phyloP scores from a whole-genome alignment of 1,284 basidiomycete species.

The Moesziomyces parantarcticus region DNA sequence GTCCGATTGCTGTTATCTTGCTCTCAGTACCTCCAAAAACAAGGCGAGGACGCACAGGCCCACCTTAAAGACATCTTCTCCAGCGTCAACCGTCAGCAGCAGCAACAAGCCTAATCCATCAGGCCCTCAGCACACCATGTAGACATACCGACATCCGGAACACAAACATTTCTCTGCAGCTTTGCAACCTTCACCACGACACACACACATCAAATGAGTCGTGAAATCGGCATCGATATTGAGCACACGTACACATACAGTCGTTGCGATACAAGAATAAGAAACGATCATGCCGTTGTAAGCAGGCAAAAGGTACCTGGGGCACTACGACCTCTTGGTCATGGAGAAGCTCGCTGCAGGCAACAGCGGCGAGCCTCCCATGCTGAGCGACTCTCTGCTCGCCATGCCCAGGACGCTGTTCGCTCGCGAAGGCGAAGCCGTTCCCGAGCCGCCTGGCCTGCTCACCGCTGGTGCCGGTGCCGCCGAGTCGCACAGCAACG shows the following conservation, averaged over 20 bases:
- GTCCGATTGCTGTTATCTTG: background rate
- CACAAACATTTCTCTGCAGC: background rate
- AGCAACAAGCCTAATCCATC: conserved; percentile 5
- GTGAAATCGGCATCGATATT: background rate
- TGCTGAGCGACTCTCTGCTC: conserved; percentile 1
- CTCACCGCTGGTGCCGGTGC: conserved; percentile 6
- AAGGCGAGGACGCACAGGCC: conserved; percentile 41
- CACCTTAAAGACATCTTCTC: conserved; percentile 50
- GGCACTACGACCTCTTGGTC: conserved; percentile 2
- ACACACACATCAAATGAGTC: background rate
- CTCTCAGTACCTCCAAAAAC: conserved; percentile 44
- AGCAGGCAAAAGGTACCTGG: background rate
- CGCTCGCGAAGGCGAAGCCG: conserved; percentile 17
- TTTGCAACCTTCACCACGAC: too few relatives aligned
- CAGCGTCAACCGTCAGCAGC: conserved; percentile 41
- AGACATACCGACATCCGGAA: background rate
- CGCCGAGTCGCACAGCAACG: conserved; percentile 43
- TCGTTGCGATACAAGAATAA: background rate
- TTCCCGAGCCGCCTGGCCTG: conserved; percentile 8
- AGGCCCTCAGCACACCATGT: background rate
- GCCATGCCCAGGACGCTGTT: conserved; percentile 23
- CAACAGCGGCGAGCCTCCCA: conserved; percentile 12
- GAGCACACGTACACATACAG: conserved; percentile 1
- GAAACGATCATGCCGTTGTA: background rate
- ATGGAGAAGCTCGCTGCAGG: conserved; percentile 3